A percentile compares a stretch with the other conserved stretches of the same genome.
phyloP scores from a whole-genome alignment of 78 protist species.

The Dictyostelium purpureum region DNA sequence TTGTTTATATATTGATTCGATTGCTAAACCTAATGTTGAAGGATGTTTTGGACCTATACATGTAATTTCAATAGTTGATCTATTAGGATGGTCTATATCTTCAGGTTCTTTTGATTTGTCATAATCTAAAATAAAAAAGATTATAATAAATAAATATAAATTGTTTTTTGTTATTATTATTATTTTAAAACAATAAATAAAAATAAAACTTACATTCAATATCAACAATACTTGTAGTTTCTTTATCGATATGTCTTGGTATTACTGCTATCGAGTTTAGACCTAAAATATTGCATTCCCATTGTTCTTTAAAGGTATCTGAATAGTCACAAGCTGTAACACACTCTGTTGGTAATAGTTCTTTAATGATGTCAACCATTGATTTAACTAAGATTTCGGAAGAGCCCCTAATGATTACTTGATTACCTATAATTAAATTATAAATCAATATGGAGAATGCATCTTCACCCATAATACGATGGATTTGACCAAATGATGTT shows the following conservation, averaged over 20 bases:
- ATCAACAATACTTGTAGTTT: constrained; percentile 25
- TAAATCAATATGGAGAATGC: background rate
- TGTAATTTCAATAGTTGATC: constrained; percentile 64
- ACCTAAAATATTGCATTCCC: constrained; percentile 70
- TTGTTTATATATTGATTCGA: constrained; percentile 27
- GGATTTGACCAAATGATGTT: background rate
- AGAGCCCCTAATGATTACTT: constrained; percentile 14
- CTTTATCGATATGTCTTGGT: constrained; percentile 41
- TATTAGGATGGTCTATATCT: constrained; percentile 54
- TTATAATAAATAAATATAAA: background rate
- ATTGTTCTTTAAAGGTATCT: constrained; percentile 41
- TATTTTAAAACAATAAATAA: background rate
- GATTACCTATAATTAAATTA: constrained; percentile 44
- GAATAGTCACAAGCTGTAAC: background rate
- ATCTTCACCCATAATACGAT: constrained; percentile 21
- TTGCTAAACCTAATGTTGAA: constrained; percentile 14
- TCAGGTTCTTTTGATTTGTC: constrained; percentile 62
- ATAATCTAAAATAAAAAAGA: constrained; percentile 13
- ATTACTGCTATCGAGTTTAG: constrained; percentile 6
- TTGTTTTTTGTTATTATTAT: background rate
- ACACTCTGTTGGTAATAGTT: constrained; percentile 34
- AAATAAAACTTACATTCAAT: constrained; percentile 24
- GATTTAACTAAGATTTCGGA: background rate
- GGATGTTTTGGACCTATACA: background rate
- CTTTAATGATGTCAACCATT: background rate